Evolutionary conservation across 139 green algal species (phyloP), one percentile per base, ranked within the genome.

Genomic region (Tetraselmis chui): DNA sequence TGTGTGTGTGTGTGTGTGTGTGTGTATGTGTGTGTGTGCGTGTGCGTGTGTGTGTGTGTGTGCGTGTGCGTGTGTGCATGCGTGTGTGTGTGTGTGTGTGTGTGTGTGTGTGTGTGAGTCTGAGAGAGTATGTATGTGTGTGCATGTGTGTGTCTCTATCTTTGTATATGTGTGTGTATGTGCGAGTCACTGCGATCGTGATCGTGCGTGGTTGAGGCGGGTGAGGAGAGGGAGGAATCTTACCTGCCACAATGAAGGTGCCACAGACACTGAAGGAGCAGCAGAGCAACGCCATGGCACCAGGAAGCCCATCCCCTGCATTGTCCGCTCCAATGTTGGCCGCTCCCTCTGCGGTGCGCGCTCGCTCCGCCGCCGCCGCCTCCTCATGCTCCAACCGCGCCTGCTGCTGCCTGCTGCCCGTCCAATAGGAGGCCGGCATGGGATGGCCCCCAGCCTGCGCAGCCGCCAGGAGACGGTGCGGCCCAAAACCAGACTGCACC

Each of bases 241-340:
- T 18, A 67, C 45, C 45, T 25, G 91, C 91, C 27, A 92, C 83
- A n/a, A 96, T 91, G 85, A 88, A 88, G n/a, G 28, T 75, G 25
- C 93, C 91, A 78, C 91, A 86, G 0, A 82, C 80, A 31, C 84
- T 92, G 85, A 94, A 97, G 32, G 31, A 59, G 79, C 92, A 95
- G 74, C 92, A 92, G 26, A 93, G 80, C 29, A 96, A 77, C n/a
- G 45, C 45, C 45, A 67, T 67, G 18, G 45, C 11, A 5, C 11
- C 45, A 67, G 45, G 11, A 5, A 18, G 45, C 45, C 11, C 45
- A 25, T 67, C 45, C 18, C 45, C 45, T 5, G 45, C 45, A 67
- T 67, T 5, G 11, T 67, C 45, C 45, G 11, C 45, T 5, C 45
- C 45, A n/a, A n/a, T n/a, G n/a, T n/a, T n/a, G 11, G 45, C 45